A percentile compares a stretch with the other conserved stretches of the same genome.
These are phyloP conservation scores for Phytophthora hibernalis DNA, from an alignment of 352 stramenopile genomes.

Conservation along the genomic window DNA sequence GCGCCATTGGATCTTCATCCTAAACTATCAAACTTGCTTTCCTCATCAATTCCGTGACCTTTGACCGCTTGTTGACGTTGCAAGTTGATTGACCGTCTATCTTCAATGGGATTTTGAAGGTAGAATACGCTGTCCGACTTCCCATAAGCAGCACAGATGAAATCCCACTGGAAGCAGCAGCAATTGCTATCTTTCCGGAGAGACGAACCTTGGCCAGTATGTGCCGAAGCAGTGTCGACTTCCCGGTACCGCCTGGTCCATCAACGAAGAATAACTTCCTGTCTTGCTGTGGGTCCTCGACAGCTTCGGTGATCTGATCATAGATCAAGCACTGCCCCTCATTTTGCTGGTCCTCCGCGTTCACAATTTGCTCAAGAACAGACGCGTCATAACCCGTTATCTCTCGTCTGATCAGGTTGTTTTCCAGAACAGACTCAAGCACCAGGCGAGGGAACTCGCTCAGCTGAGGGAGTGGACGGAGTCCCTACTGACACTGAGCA, in stretches of 20 bases:
- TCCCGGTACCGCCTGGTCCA: constrained; percentile 42
- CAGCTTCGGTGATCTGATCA: neutral
- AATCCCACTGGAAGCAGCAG: constrained; percentile 42
- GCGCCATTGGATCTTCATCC: neutral
- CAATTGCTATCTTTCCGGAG: constrained; percentile 27
- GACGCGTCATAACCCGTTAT: constrained; percentile 10
- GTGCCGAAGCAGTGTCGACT: constrained; percentile 36
- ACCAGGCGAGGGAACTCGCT: constrained; percentile 9
- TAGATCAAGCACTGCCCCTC: constrained; percentile 19
- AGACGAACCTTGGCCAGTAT: constrained; percentile 33
- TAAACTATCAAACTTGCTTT: neutral
- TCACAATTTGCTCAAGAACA: constrained; percentile 10
- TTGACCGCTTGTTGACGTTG: constrained; percentile 30
- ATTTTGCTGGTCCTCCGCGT: constrained; percentile 3
- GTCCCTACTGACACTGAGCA: too few relatives aligned
- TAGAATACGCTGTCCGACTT: constrained; percentile 42
- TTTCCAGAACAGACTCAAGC: neutral
- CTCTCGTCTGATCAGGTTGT: constrained; percentile 15
- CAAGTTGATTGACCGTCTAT: too few relatives aligned
- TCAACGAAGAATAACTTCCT: constrained; percentile 45
- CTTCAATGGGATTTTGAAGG: constrained; percentile 44
- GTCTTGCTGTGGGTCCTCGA: neutral
- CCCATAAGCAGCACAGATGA: constrained; percentile 35
- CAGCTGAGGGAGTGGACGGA: constrained; percentile 6
- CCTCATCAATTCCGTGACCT: constrained; percentile 15